Conservation (phyloP, 495 filamentous ascomycete species). For the Penicillium paradoxum region DNA sequence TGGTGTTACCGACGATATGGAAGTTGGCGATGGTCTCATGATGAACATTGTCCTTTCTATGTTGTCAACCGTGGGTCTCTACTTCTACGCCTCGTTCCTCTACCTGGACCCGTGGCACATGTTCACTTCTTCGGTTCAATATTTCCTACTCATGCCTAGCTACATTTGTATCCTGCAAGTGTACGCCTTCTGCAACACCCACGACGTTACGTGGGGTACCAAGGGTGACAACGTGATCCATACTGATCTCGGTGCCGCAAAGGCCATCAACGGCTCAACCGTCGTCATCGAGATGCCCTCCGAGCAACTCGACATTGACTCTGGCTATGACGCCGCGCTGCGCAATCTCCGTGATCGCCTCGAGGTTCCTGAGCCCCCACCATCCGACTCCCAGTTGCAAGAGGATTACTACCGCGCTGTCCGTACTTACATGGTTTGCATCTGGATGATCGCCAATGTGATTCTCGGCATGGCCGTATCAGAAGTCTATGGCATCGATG, state of each 20-base stretch:
- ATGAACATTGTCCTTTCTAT: constrained; percentile 92
- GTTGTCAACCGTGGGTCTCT: constrained; percentile 82
- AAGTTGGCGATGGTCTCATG: constrained; percentile 79
- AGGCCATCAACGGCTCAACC: constrained; percentile 62
- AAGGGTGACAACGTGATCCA: constrained; percentile 95
- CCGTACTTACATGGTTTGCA: constrained; percentile 96
- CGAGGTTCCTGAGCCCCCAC: constrained; percentile 59
- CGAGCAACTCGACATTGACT: constrained; percentile 97
- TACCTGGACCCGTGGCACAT: constrained; percentile 99
- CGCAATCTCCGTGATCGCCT: constrained; percentile 92
- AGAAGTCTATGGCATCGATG: constrained; percentile 70
- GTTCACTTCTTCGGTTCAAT: constrained; percentile 90
- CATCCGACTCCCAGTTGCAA: constrained; percentile 77
- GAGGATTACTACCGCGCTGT: constrained; percentile 99
- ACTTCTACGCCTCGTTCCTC: constrained; percentile 92
- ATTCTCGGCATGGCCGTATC: constrained; percentile 88
- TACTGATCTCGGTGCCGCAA: constrained; percentile 84
- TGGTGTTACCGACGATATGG: constrained; percentile 34
- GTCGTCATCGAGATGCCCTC: constrained; percentile 87
- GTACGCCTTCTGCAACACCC: constrained; percentile 99
- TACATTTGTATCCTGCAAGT: constrained; percentile 98
- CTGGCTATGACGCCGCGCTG: constrained; percentile 93
- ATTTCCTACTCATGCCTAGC: constrained; percentile 83
- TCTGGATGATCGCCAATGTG: constrained; percentile 91
- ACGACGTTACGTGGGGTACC: constrained; percentile 98